Conservation (phyloP, 352 stramenopile genomes). For the Phytophthora ramorum region DNA sequence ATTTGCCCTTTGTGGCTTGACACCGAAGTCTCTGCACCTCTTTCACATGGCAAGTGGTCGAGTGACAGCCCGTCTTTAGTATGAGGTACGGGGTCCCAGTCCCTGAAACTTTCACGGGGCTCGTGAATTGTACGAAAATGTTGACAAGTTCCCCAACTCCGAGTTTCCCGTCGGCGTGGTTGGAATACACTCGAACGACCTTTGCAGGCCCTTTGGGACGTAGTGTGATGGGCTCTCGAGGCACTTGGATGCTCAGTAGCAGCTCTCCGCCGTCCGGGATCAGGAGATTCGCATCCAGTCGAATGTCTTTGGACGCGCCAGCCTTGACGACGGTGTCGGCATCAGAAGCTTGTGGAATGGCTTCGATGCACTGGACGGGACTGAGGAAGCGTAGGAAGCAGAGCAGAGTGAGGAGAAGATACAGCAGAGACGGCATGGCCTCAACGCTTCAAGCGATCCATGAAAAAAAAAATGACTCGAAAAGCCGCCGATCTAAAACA, state of each 20-base stretch:
- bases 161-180: constrained; percentile 49
- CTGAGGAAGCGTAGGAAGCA: constrained; percentile 3
- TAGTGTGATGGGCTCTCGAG: constrained; percentile 57
- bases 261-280: constrained; percentile 80
- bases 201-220: constrained; percentile 64
- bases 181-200: constrained; percentile 67
- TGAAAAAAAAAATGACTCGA: constrained; percentile 2
- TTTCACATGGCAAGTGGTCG: constrained; percentile 50
- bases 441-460: background rate
- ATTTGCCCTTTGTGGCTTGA: constrained; percentile 67
- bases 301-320: constrained; percentile 56
- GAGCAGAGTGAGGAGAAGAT: constrained; percentile 10
- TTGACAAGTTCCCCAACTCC: constrained; percentile 69
- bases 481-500: background rate
- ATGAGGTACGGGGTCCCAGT: constrained; percentile 48
- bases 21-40: constrained; percentile 75
- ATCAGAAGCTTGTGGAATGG: constrained; percentile 57
- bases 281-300: constrained; percentile 70
- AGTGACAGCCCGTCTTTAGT: constrained; percentile 66
- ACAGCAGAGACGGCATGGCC: background rate
- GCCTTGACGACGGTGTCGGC: constrained; percentile 55
- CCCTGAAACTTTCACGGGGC: constrained; percentile 61
- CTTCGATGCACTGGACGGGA: constrained; percentile 34
- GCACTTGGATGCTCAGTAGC: constrained; percentile 69
- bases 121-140: constrained; percentile 79